A percentile compares a stretch with the other conserved stretches of the same genome.
Evolutionary conservation across 2,329 filamentous ascomycete species (phyloP).

Genomic region (Sclerotinia trifoliorum): DNA sequence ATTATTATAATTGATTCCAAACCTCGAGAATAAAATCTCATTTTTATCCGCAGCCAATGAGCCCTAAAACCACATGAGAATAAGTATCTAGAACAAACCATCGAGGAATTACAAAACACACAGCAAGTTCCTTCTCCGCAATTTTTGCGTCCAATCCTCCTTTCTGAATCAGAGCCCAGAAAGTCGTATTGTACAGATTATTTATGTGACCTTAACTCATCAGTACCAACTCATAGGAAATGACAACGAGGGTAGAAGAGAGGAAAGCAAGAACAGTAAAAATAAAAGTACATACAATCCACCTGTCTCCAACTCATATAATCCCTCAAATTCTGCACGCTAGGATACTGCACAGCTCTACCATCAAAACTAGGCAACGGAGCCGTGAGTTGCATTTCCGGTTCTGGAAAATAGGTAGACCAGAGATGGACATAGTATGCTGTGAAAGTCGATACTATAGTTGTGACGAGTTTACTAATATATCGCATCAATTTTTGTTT

Average conservation of each 20-base stretch:
- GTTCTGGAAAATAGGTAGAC: constrained; percentile 70
- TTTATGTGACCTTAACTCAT: constrained; percentile 78
- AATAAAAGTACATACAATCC: constrained; percentile 64
- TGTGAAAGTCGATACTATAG: constrained; percentile 89
- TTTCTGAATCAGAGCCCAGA: constrained; percentile 82
- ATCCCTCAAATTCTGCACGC: constrained; percentile 76
- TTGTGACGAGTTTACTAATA: constrained; percentile 81
- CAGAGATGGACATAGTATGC: constrained; percentile 85
- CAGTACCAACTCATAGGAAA: constrained; percentile 5
- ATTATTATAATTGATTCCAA: constrained; percentile 96
- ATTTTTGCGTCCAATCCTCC: constrained; percentile 74
- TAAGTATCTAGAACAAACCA: not conserved
- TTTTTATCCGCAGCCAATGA: constrained; percentile 88
- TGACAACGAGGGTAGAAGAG: constrained; percentile 19
- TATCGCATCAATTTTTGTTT: not conserved
- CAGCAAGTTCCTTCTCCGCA: constrained; percentile 77
- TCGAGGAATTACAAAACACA: constrained; percentile 41
- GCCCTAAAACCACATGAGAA: constrained; percentile 53
- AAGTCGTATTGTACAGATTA: constrained; percentile 96
- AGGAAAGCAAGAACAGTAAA: too few species aligned
- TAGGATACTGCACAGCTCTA: constrained; percentile 85
- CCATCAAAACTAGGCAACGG: constrained; percentile 91
- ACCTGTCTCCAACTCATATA: constrained; percentile 98
- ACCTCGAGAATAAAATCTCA: constrained; percentile 86
- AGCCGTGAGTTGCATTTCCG: constrained; percentile 64